phyloP scores from a whole-genome alignment of 805 yeast species.

The Clavispora santaluciae region DNA sequence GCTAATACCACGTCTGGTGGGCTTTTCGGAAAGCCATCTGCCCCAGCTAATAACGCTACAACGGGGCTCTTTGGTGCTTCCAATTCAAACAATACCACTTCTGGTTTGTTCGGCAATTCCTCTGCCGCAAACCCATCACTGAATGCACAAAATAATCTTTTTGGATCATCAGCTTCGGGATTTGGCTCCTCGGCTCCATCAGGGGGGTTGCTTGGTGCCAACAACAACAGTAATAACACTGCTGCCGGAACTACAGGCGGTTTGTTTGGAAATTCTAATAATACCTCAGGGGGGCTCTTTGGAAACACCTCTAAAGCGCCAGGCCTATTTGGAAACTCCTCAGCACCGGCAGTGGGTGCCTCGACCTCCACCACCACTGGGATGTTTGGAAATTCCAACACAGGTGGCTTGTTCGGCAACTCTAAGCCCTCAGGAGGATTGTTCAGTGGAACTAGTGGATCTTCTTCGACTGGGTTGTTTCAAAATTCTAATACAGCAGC shows the following conservation, averaged over 20 bases:
- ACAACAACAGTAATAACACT: neutral
- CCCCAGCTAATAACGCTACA: neutral
- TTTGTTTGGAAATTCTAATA: neutral
- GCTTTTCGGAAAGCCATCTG: neutral
- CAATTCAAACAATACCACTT: neutral
- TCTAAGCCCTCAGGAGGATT: slow-evolving; percentile 5
- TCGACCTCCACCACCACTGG: neutral
- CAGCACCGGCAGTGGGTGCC: neutral
- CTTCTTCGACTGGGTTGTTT: neutral
- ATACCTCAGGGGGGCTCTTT: slow-evolving; percentile 7
- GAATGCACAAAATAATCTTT: neutral
- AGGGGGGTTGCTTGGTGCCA: slow-evolving; percentile 10
- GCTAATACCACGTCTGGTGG: slow-evolving; percentile 2
- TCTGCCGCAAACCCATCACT: neutral
- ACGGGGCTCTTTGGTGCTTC: neutral
- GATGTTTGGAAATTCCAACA: neutral
- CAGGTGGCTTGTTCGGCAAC: slow-evolving; percentile 8
- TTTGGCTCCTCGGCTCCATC: neutral
- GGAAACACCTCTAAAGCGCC: slow-evolving; percentile 2
- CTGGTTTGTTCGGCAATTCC: slow-evolving; percentile 7
- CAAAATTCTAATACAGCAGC: neutral
- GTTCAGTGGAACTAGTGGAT: slow-evolving; percentile 4
- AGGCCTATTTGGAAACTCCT: slow-evolving; percentile 4
- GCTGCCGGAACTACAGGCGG: neutral
- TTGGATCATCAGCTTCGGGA: neutral